Evolutionary conservation across 768 basidiomycete species (phyloP), one percentile per base, ranked within the genome.

Genomic region (Russula lepida): DNA sequence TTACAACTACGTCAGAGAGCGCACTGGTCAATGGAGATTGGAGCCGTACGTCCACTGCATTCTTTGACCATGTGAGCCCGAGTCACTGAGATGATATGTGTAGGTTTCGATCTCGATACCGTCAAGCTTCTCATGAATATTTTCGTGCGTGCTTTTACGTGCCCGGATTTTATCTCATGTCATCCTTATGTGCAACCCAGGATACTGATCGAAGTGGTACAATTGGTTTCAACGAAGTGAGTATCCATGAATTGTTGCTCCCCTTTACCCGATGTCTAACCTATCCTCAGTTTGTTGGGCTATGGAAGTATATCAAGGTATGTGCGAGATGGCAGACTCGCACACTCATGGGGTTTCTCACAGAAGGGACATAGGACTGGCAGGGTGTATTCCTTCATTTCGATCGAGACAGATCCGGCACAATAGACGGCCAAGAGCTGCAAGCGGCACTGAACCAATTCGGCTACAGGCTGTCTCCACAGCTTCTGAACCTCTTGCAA

Each of bases 71-170:
- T 52, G 11, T 15, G 23, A 23, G 28, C 25, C 17, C 25, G 37
- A 30, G 13, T 51, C 44, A 6, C 51, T 46, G 30, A 28, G 25
- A 19, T 8, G 50, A 11, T 25, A 33, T 56, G 41, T 39, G 8
- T 56, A 89, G 89, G 85, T 6, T 92, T 92, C 68, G 90, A 92
- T 74, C 74, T 89, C 58, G 91, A 92, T 68, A 92, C 91, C 27
- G 86, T 92, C 71, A 91, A 89, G 76, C 78, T 92, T 35, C 76
- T 92, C 64, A 90, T 93, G 85, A 78, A 78, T 27, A 82, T 92
- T 64, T 92, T 93, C 71, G 89, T 89, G 58, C 67, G 85, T 47
- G 23, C 7, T 56, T 25, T n/a, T 13, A 30, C 25, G n/a, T 15
- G 8, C 41, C 32, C n/a, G 43, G 2, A 28, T 17, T 4, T 32